These are phyloP conservation scores for Fragilaria crotonensis DNA, from an alignment of 108 stramenopile genomes.

Conservation along the genomic window DNA sequence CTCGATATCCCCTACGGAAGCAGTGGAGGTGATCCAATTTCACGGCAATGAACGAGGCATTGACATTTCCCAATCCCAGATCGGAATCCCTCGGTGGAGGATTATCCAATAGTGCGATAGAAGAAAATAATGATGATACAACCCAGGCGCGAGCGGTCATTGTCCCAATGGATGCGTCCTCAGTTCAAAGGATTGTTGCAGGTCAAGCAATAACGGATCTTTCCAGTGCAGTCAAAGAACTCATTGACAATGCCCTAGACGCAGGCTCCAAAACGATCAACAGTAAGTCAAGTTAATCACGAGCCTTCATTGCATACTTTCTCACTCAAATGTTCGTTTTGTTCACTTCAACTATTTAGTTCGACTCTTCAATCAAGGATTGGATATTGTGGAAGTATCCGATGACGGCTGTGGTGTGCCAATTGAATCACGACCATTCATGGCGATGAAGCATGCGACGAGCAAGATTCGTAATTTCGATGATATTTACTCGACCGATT, in stretches of 20 bases:
- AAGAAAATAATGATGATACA: too few species aligned
- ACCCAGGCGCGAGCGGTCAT: too few species aligned
- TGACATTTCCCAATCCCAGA: too few species aligned
- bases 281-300: slow-evolving; percentile 51
- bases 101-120: too few species aligned
- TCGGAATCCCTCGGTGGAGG: too few species aligned
- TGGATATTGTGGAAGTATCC: slow-evolving; percentile 72
- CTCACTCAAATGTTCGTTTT: too few species aligned
- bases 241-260: slow-evolving; percentile 88
- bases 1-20: too few species aligned
- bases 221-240: slow-evolving; percentile 79
- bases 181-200: slow-evolving; percentile 66
- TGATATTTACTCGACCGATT: slow-evolving; percentile 52
- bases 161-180: slow-evolving; percentile 29
- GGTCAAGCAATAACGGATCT: slow-evolving; percentile 86
- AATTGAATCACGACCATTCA: slow-evolving; percentile 29
- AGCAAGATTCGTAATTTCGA: slow-evolving; percentile 69
- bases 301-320: too few species aligned
- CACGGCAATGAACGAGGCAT: too few species aligned
- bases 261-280: slow-evolving; percentile 63
- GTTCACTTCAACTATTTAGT: slow-evolving; percentile 20
- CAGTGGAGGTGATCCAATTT: too few species aligned
- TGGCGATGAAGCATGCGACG: slow-evolving; percentile 82
- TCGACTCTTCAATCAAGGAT: slow-evolving; percentile 67
- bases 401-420: slow-evolving; percentile 85